Evolutionary conservation across 441 rosid genomes (phyloP).

Genomic region (Euphorbia celastroides): DNA sequence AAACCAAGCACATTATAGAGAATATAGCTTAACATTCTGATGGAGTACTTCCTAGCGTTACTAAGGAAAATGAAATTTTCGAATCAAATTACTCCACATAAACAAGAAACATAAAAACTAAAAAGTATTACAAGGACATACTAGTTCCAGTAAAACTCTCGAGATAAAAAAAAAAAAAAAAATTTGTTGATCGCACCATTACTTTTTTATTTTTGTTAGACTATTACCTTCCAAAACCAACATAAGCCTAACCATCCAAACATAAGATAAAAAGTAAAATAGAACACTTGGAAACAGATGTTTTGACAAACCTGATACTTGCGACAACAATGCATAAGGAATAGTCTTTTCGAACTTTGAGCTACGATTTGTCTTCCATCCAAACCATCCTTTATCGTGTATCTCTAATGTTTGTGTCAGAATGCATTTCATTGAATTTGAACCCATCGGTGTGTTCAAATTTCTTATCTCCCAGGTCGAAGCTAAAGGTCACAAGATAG

Average conservation of each 20-base stretch:
- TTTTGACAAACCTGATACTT: slow-evolving; percentile 68
- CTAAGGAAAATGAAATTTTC: background rate
- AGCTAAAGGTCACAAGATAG: slow-evolving; percentile 47
- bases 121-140: background rate
- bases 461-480: slow-evolving; percentile 94
- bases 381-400: slow-evolving; percentile 60
- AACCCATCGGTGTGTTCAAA: slow-evolving; percentile 61
- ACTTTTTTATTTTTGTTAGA: background rate
- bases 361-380: slow-evolving; percentile 71
- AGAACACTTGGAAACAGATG: background rate
- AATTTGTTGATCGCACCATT: background rate
- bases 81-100: background rate
- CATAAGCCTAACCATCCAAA: background rate
- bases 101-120: background rate
- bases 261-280: background rate
- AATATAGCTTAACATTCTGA: background rate
- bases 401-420: slow-evolving; percentile 89
- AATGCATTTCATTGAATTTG: slow-evolving; percentile 59
- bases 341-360: slow-evolving; percentile 89
- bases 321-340: slow-evolving; percentile 75
- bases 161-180: background rate
- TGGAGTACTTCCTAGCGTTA: background rate
- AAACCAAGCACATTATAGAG: background rate
- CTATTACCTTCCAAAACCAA: background rate
- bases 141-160: too few species aligned